Percentiles rank a stretch among this genome's conserved stretches.
Conservation (phyloP, 495 filamentous ascomycete species). For the Penicillium verhagenii region DNA sequence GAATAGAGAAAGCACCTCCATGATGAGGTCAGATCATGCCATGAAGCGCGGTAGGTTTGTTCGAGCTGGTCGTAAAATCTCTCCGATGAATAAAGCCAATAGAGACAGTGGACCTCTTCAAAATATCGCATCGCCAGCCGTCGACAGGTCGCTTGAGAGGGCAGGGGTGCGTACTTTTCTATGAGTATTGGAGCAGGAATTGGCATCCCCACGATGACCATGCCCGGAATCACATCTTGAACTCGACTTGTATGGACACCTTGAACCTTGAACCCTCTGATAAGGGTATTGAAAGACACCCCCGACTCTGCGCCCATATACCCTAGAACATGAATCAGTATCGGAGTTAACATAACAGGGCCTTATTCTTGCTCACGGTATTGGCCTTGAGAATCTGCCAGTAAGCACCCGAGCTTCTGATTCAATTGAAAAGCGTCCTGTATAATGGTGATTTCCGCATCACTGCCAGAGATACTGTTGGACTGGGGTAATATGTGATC, state of each 20-base stretch:
- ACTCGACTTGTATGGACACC: too few relatives aligned
- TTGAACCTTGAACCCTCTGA: too few relatives aligned
- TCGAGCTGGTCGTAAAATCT: background rate
- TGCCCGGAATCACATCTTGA: too few relatives aligned
- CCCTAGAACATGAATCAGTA: too few relatives aligned
- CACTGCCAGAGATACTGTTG: too few relatives aligned
- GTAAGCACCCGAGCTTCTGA: background rate
- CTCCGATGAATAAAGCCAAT: background rate
- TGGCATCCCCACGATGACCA: background rate
- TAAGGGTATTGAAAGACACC: background rate
- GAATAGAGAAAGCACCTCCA: background rate
- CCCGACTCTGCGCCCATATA: background rate
- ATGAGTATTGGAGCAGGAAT: background rate
- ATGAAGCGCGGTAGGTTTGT: background rate
- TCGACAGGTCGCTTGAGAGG: too few relatives aligned
- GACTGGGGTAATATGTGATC: too few relatives aligned
- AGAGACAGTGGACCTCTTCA: background rate
- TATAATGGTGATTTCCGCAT: background rate
- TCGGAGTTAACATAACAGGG: too few relatives aligned
- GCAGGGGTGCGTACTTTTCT: too few relatives aligned
- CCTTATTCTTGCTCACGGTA: too few relatives aligned
- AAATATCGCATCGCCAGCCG: background rate
- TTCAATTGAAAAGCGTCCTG: background rate
- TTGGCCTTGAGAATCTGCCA: background rate
- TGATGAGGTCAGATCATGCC: background rate